Conservation (phyloP, 2,329 filamentous ascomycete species). For the Fusarium coicis region DNA sequence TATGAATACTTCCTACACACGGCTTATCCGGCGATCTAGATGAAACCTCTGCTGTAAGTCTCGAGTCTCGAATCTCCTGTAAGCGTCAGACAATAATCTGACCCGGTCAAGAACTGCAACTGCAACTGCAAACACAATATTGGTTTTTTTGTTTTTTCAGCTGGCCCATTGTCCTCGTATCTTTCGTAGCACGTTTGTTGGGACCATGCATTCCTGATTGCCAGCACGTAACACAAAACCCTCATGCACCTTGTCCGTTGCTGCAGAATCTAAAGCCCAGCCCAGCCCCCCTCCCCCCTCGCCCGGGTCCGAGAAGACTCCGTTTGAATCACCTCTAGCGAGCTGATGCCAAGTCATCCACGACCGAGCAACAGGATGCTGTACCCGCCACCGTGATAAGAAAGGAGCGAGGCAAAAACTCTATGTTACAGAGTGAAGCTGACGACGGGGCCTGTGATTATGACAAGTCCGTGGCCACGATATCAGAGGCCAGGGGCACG, state of each 20-base stretch:
- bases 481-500: background rate
- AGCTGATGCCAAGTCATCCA: constrained; percentile 11
- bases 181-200: background rate
- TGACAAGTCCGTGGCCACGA: background rate
- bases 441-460: background rate
- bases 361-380: background rate
- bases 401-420: background rate
- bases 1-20: constrained; percentile 29
- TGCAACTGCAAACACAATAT: background rate
- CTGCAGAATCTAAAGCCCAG: background rate
- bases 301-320: background rate
- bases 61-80: constrained; percentile 2
- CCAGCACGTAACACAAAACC: constrained; percentile 15
- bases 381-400: constrained; percentile 19
- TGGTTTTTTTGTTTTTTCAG: background rate
- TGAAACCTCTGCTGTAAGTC: background rate
- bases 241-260: constrained; percentile 2
- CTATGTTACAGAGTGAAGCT: background rate
- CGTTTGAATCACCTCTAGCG: constrained; percentile 3
- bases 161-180: background rate
- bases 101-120: background rate
- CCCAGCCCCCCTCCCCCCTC: background rate
- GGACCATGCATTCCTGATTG: background rate
- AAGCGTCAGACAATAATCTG: background rate
- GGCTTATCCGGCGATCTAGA: constrained; percentile 12